These are phyloP conservation scores for Rubus idaeus DNA, from an alignment of 306 rosid species.

Conservation along the genomic window DNA sequence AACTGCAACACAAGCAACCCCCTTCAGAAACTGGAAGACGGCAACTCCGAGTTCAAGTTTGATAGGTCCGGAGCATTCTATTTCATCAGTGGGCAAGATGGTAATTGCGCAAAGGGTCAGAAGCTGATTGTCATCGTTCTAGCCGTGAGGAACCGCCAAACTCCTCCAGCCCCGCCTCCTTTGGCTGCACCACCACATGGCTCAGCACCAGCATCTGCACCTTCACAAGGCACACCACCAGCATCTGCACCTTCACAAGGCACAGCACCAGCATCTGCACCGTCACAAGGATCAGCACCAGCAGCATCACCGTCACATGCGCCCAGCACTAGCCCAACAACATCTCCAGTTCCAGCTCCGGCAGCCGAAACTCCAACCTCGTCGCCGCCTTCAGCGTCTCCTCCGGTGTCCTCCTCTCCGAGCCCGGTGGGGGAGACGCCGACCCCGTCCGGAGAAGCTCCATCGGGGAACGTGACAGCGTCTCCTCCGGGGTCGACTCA, in stretches of 20 bases:
- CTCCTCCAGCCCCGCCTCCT: conserved; percentile 13
- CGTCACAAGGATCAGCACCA: background rate
- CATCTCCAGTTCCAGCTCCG: conserved; percentile 4
- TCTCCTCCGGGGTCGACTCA: conserved; percentile 23
- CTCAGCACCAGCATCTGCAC: background rate
- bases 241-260: background rate
- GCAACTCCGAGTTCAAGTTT: conserved; percentile 53
- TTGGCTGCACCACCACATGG: background rate
- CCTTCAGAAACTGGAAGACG: conserved; percentile 55
- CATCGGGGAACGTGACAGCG: conserved; percentile 8
- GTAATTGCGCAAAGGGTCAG: conserved; percentile 70
- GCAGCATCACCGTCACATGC: conserved; percentile 2
- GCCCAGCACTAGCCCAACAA: background rate
- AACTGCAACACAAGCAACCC: conserved; percentile 68
- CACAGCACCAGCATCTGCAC: conserved; percentile 2
- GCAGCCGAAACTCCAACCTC: background rate
- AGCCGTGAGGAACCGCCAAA: conserved; percentile 34
- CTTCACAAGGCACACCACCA: conserved; percentile 1
- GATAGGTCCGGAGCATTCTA: conserved; percentile 68
- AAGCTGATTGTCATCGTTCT: conserved; percentile 55
- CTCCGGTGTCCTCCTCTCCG: background rate
- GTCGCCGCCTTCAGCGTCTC: background rate
- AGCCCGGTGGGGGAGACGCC: conserved; percentile 9
- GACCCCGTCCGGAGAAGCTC: conserved; percentile 1
- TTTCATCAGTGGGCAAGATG: conserved; percentile 64